Conservation (phyloP, 2,329 filamentous ascomycete species). For the Aureobasidium namibiae region DNA sequence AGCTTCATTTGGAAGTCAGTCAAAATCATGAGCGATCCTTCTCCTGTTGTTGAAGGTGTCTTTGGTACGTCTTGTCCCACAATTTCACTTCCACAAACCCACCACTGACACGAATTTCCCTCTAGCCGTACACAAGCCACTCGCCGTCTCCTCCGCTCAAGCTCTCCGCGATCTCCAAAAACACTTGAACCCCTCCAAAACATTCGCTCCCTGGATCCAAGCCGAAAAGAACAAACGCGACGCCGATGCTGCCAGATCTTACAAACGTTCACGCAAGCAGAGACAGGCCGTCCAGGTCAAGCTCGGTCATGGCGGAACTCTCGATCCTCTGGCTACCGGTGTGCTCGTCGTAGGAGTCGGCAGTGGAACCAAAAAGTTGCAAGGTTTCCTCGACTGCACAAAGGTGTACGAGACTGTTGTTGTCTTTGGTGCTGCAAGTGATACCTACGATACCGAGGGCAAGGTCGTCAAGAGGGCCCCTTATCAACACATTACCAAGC, state of each 20-base stretch:
- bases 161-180: slow-evolving; percentile 81
- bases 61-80: slow-evolving; percentile 40
- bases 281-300: slow-evolving; percentile 65
- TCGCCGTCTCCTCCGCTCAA: slow-evolving; percentile 78
- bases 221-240: slow-evolving; percentile 50
- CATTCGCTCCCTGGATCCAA: slow-evolving; percentile 72
- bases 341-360: slow-evolving; percentile 86
- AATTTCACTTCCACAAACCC: not conserved
- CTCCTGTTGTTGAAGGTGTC: slow-evolving; percentile 46
- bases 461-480: slow-evolving; percentile 68
- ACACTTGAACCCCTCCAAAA: slow-evolving; percentile 69
- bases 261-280: slow-evolving; percentile 47
- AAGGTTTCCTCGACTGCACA: slow-evolving; percentile 74
- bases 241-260: slow-evolving; percentile 49
- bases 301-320: slow-evolving; percentile 90
- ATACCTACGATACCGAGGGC: slow-evolving; percentile 82
- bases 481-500: slow-evolving; percentile 74
- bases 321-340: slow-evolving; percentile 89
- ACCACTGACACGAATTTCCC: slow-evolving; percentile 4
- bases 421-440: slow-evolving; percentile 84
- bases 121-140: slow-evolving; percentile 85
- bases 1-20: slow-evolving; percentile 18
- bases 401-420: slow-evolving; percentile 90
- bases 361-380: slow-evolving; percentile 74
- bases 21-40: slow-evolving; percentile 16